Conservation (phyloP, 1,139 yeast genomes). For the Pneumocystis oryctolagi region DNA sequence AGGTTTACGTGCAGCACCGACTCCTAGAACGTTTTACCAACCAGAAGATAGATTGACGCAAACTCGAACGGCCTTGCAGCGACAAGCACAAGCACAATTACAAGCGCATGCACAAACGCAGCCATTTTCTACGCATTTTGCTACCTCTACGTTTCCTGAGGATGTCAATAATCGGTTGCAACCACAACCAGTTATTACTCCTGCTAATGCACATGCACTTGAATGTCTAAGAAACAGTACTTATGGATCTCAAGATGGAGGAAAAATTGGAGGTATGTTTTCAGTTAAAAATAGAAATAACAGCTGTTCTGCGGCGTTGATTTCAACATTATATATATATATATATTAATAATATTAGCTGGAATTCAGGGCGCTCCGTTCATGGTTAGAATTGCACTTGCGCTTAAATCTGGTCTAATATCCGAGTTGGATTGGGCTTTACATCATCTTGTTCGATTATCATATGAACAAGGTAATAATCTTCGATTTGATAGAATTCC, state of each 20-base stretch:
- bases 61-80: background rate
- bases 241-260: background rate
- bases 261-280: background rate
- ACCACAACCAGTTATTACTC: conserved; percentile 12
- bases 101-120: background rate
- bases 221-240: background rate
- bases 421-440: conserved; percentile 56
- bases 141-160: background rate
- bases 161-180: background rate
- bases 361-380: conserved; percentile 1
- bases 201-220: conserved; percentile 10
- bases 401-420: conserved; percentile 44
- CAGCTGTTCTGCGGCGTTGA: background rate
- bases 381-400: conserved; percentile 42
- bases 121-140: background rate
- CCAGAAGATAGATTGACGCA: background rate
- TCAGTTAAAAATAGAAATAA: no score
- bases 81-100: background rate
- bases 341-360: background rate
- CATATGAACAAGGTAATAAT: conserved; percentile 36
- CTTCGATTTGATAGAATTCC: conserved; percentile 37
- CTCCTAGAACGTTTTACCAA: conserved; percentile 2
- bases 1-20: conserved; percentile 2
- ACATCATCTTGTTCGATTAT: conserved; percentile 41
- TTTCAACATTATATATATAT: background rate